Conservation (phyloP, 352 stramenopile genomes). For the Phytophthora tentaculata region DNA sequence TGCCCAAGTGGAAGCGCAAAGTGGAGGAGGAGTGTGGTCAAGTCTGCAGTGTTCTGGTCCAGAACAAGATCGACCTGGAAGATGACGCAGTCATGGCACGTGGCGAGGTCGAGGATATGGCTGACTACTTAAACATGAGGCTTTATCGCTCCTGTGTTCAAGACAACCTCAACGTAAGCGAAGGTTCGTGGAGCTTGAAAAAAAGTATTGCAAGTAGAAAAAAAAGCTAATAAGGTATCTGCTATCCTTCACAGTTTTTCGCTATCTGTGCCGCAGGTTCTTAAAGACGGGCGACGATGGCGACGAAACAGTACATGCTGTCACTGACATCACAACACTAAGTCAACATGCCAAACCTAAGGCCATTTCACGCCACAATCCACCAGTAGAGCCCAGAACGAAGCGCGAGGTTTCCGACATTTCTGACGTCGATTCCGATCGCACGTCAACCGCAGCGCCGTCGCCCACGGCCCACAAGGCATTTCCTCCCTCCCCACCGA, state of each 20-base stretch:
- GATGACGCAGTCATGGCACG: constrained; percentile 67
- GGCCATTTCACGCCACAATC: constrained; percentile 21
- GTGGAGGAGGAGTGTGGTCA: constrained; percentile 71
- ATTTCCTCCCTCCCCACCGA: constrained; percentile 21
- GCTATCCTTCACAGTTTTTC: constrained; percentile 47
- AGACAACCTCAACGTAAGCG: constrained; percentile 77
- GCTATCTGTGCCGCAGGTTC: constrained; percentile 59
- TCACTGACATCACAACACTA: constrained; percentile 62
- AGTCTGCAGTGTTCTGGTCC: constrained; percentile 72
- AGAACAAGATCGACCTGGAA: constrained; percentile 80
- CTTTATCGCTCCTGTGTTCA: constrained; percentile 73
- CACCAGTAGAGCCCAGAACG: constrained; percentile 26
- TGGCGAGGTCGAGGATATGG: constrained; percentile 69
- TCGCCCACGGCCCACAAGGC: constrained; percentile 21
- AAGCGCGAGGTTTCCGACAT: constrained; percentile 49
- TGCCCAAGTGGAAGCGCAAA: constrained; percentile 76
- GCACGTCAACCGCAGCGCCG: constrained; percentile 26
- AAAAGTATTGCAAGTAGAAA: not conserved
- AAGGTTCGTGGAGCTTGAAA: constrained; percentile 38
- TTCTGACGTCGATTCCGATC: constrained; percentile 44
- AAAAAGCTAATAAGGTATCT: not conserved
- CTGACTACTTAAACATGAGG: constrained; percentile 57
- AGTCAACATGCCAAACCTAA: constrained; percentile 38
- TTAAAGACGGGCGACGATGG: constrained; percentile 45
- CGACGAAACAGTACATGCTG: constrained; percentile 46